Conservation (phyloP, 495 filamentous ascomycete genomes). For the Penicillium ochrochloron region DNA sequence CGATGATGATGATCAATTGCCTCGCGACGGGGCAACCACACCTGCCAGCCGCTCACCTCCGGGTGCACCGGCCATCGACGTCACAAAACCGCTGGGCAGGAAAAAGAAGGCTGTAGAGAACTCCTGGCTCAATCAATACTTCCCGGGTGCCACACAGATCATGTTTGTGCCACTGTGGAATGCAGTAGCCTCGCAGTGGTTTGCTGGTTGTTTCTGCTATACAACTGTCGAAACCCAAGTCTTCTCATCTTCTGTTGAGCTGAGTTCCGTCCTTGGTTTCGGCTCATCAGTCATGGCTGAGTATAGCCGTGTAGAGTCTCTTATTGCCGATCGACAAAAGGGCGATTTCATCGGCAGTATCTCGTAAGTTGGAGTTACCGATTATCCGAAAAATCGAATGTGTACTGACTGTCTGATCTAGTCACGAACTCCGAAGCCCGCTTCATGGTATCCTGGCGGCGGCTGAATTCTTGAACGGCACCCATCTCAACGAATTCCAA, state of each 20-base stretch:
- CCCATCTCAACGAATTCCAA: conserved; percentile 57
- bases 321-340: conserved; percentile 65
- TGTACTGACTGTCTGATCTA: conserved; percentile 26
- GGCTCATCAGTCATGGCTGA: conserved; percentile 72
- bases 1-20: conserved; percentile 42
- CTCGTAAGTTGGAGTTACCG: conserved; percentile 41
- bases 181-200: conserved; percentile 70
- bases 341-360: conserved; percentile 78
- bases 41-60: conserved; percentile 17
- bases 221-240: conserved; percentile 50
- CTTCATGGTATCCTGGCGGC: conserved; percentile 76
- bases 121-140: conserved; percentile 47
- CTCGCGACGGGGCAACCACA: conserved; percentile 27
- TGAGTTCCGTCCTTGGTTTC: conserved; percentile 64
- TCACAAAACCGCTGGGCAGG: conserved; percentile 46
- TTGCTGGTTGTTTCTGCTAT: conserved; percentile 69
- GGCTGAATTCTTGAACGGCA: conserved; percentile 66
- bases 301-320: conserved; percentile 62
- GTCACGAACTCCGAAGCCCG: conserved; percentile 78
- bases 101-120: conserved; percentile 49
- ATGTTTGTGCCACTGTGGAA: conserved; percentile 70
- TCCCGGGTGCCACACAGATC: conserved; percentile 50
- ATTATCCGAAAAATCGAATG: too few relatives aligned
- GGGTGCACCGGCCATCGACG: conserved; percentile 17
- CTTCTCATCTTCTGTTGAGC: conserved; percentile 46